A percentile compares a stretch with the other conserved stretches of the same genome.
These are phyloP conservation scores for Psilocybe cyanescens DNA, from an alignment of 768 basidiomycete genomes.

Conservation along the genomic window DNA sequence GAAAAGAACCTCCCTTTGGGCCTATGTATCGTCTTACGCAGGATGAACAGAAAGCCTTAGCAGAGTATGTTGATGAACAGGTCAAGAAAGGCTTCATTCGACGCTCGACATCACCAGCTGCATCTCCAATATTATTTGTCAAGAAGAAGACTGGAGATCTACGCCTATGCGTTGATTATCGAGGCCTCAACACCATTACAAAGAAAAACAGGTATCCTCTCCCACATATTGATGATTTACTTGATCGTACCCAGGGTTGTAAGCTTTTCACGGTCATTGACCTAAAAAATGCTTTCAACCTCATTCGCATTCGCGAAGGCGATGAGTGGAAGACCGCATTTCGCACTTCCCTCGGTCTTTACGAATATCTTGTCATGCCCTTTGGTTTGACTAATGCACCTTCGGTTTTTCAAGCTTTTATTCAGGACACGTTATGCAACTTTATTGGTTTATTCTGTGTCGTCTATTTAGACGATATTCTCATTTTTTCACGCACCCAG, in stretches of 20 bases:
- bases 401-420: constrained; percentile 45
- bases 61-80: constrained; percentile 22
- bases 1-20: constrained; percentile 33
- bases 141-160: constrained; percentile 37
- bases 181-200: constrained; percentile 37
- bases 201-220: constrained; percentile 34
- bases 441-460: constrained; percentile 39
- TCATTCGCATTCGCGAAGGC: constrained; percentile 24
- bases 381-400: constrained; percentile 43
- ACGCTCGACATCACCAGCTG: constrained; percentile 31
- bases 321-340: constrained; percentile 52
- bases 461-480: constrained; percentile 48
- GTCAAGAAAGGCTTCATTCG: constrained; percentile 37
- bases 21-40: constrained; percentile 34
- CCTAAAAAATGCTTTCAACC: constrained; percentile 16
- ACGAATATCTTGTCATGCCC: constrained; percentile 44
- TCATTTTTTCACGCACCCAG: constrained; percentile 41
- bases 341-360: constrained; percentile 35
- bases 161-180: constrained; percentile 34
- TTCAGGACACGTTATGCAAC: constrained; percentile 42
- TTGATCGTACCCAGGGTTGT: constrained; percentile 23
- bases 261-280: constrained; percentile 40
- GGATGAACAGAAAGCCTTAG: constrained; percentile 33
- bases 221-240: constrained; percentile 30
- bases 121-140: constrained; percentile 37